Evolutionary conservation across 495 filamentous ascomycete species (phyloP).

Genomic region (Neurospora sp.): DNA sequence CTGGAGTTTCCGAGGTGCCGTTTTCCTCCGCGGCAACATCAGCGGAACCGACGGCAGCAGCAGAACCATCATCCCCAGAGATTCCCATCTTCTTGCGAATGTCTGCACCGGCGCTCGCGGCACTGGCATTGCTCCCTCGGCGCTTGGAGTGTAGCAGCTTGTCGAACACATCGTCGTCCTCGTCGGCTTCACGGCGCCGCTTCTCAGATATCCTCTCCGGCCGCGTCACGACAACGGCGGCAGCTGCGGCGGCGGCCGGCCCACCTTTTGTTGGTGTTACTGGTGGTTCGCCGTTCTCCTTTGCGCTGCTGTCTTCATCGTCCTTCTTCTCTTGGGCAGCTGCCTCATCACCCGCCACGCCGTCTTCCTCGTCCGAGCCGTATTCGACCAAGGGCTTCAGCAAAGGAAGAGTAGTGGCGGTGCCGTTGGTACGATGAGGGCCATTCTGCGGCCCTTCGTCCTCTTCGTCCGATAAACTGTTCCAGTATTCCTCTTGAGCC

Average conservation of each 20-base stretch:
- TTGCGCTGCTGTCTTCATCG: conserved; percentile 8
- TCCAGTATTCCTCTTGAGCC: conserved; percentile 90
- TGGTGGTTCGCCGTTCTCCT: conserved; percentile 9
- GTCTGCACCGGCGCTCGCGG: neutral
- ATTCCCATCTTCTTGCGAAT: conserved; percentile 18
- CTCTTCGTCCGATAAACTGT: conserved; percentile 72
- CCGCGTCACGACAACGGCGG: conserved; percentile 30
- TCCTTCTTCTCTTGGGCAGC: conserved; percentile 4
- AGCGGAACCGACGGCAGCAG: neutral
- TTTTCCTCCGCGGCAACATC: neutral
- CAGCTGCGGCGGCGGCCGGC: conserved; percentile 23
- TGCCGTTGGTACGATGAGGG: conserved; percentile 27
- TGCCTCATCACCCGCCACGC: conserved; percentile 40
- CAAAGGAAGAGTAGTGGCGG: conserved; percentile 22
- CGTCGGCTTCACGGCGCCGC: conserved; percentile 68
- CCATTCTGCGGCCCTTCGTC: conserved; percentile 42
- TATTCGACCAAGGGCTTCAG: conserved; percentile 83
- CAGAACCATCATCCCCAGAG: conserved; percentile 13
- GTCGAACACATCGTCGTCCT: conserved; percentile 72
- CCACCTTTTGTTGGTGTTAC: conserved; percentile 3
- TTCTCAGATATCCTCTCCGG: conserved; percentile 84
- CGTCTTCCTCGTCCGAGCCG: conserved; percentile 70
- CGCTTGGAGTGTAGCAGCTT: conserved; percentile 64
- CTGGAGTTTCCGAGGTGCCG: conserved; percentile 14
- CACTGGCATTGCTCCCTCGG: conserved; percentile 40